phyloP scores from a whole-genome alignment of 306 rosid species.

The Herpetospermum pedunculosum region DNA sequence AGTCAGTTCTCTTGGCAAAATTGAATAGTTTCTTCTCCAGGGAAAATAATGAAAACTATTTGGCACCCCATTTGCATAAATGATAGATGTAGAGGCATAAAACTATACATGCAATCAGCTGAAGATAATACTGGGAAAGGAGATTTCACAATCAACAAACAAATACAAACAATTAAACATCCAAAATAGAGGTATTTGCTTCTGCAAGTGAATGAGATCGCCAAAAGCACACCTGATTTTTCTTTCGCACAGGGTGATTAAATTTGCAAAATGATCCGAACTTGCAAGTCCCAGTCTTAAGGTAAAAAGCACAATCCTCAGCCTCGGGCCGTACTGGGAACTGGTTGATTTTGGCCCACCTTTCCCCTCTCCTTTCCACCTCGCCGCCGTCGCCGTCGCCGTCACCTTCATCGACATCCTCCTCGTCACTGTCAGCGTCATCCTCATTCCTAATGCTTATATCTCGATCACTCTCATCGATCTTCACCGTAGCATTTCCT shows the following conservation, averaged over 20 bases:
- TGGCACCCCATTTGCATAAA: background rate
- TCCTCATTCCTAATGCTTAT: constrained; percentile 25
- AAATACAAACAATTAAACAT: background rate
- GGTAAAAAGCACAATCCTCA: constrained; percentile 73
- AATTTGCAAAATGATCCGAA: constrained; percentile 83
- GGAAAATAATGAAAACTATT: background rate
- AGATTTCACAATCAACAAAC: background rate
- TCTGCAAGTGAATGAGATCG: background rate
- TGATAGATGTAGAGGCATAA: background rate
- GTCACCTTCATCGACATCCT: constrained; percentile 9
- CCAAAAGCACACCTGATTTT: constrained; percentile 33
- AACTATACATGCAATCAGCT: background rate
- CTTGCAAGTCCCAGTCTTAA: constrained; percentile 81
- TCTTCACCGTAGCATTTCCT: background rate
- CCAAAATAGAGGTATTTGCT: background rate
- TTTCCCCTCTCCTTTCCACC: constrained; percentile 10
- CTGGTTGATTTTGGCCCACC: constrained; percentile 17
- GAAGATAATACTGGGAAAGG: background rate
- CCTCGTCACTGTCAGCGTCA: constrained; percentile 25
- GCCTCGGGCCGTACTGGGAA: constrained; percentile 89
- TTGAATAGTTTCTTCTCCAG: background rate
- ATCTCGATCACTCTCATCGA: constrained; percentile 11
- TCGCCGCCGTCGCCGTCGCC: constrained; percentile 14
- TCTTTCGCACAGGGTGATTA: constrained; percentile 69
- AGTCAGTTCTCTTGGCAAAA: background rate